phyloP scores from a whole-genome alignment of 495 filamentous ascomycete species.

The Oidiodendron maius region DNA sequence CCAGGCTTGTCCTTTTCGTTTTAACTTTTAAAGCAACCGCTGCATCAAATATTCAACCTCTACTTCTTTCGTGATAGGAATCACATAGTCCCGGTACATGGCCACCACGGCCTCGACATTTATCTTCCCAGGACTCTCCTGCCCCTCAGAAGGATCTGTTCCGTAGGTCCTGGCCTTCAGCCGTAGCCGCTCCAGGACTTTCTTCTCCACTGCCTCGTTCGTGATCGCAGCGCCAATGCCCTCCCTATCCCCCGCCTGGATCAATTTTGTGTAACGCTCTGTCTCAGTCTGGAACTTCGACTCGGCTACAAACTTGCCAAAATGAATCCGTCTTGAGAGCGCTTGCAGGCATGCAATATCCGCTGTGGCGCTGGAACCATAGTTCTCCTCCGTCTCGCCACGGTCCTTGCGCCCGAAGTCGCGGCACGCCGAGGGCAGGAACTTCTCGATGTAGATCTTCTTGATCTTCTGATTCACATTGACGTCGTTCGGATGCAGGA shows the following conservation, averaged over 20 bases:
- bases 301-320: slow-evolving; percentile 98
- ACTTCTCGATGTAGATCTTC: slow-evolving; percentile 69
- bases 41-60: slow-evolving; percentile 98
- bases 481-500: slow-evolving; percentile 88
- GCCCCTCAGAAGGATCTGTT: slow-evolving; percentile 68
- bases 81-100: slow-evolving; percentile 95
- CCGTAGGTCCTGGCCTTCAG: slow-evolving; percentile 96
- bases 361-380: slow-evolving; percentile 84
- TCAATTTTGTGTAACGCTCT: slow-evolving; percentile 72
- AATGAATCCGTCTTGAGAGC: slow-evolving; percentile 87
- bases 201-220: slow-evolving; percentile 79
- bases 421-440: slow-evolving; percentile 78
- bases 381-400: slow-evolving; percentile 87
- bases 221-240: slow-evolving; percentile 91
- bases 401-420: slow-evolving; percentile 67
- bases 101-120: slow-evolving; percentile 86
- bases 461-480: slow-evolving; percentile 89
- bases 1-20: no score
- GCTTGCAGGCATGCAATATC: slow-evolving; percentile 91
- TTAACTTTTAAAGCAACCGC: no score
- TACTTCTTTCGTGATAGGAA: slow-evolving; percentile 93
- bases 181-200: slow-evolving; percentile 80
- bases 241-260: slow-evolving; percentile 67
- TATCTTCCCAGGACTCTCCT: slow-evolving; percentile 57
- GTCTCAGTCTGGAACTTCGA: slow-evolving; percentile 89